Conservation (phyloP, 2,329 filamentous ascomycete genomes). For the Verticillium klebahnii region DNA sequence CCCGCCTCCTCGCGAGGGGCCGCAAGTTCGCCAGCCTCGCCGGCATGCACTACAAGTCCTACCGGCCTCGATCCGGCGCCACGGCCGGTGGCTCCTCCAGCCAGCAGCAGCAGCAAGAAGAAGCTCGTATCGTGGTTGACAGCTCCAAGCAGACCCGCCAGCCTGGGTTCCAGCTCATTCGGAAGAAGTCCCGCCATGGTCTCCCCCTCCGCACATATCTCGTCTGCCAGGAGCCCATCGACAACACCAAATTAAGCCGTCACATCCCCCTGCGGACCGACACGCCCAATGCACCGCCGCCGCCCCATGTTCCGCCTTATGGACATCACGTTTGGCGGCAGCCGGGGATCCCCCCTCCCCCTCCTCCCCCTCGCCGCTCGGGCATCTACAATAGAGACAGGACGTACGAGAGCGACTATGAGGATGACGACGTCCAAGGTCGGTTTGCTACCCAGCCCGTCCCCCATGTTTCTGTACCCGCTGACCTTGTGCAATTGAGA, state of each 20-base stretch:
- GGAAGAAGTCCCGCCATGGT: neutral
- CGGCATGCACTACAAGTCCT: slow-evolving; percentile 42
- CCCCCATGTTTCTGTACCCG: neutral
- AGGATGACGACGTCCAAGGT: neutral
- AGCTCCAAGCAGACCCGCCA: neutral
- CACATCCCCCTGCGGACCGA: slow-evolving; percentile 2
- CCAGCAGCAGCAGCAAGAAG: neutral
- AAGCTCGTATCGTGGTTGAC: slow-evolving; percentile 6
- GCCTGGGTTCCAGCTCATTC: neutral
- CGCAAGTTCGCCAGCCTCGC: slow-evolving; percentile 37
- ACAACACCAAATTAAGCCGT: slow-evolving; percentile 2
- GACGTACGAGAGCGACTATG: neutral
- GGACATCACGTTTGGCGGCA: neutral
- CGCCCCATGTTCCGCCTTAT: neutral
- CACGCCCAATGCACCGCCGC: neutral
- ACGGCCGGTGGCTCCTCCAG: neutral
- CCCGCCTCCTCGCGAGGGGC: slow-evolving; percentile 32
- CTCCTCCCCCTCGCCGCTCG: neutral
- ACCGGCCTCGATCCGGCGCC: slow-evolving; percentile 17
- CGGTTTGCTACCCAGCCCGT: too few species aligned
- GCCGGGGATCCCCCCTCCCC: neutral
- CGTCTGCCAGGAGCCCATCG: slow-evolving; percentile 14
- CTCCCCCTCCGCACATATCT: slow-evolving; percentile 3
- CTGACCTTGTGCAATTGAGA: neutral
- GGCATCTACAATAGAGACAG: neutral